Evolutionary conservation across 768 basidiomycete species (phyloP), one percentile per base, ranked within the genome.

Genomic region (Termitomyces sp.): DNA sequence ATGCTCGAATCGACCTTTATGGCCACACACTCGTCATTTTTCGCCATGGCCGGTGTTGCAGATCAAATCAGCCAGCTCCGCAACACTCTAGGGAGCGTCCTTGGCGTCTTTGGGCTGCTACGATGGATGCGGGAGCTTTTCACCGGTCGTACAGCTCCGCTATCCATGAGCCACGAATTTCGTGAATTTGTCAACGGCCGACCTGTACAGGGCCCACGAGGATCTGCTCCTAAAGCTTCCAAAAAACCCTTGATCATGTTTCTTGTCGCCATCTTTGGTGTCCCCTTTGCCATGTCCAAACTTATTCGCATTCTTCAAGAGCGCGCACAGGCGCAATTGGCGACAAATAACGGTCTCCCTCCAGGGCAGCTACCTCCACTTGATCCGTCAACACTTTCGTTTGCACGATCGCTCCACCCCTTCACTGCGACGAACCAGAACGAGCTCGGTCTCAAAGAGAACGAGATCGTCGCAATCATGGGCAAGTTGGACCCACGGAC

Each of bases 1-100:
- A 95, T 99, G 86, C 87, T 99, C 68, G 96, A 98, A 71, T 88
- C 85, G 32, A 98, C 96, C 6, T 98, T 96, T 73, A 91, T 98
- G 88, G 96, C 96, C 2, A 96, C 94, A 0, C 94, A 96, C 71
- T 93, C 91, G 1, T 90, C 87, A 9, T 96, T 96, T 74, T 96
- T 95, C 69, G 93, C 93, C 57, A 94, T 96, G 88, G 94, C 95
- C 50, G 92, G 93, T 60, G 96, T 99, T 44, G 81, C 95, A 40
- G 97, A 99, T 67, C 96, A 99, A 68, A 88, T 99, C 65, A 86
- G 85, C 4, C 92, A 93, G 64, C 83, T 98, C 45, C 83, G 94
- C 52, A 90, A 95, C 64, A 95, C 94, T 14, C 81, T 98, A 16
- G 95, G 94, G 26, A 94, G 94, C 68, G 93, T 98, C 1, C 78